Conservation (phyloP, 352 stramenopile genomes). For the Pythium rhizo-oryzae region DNA sequence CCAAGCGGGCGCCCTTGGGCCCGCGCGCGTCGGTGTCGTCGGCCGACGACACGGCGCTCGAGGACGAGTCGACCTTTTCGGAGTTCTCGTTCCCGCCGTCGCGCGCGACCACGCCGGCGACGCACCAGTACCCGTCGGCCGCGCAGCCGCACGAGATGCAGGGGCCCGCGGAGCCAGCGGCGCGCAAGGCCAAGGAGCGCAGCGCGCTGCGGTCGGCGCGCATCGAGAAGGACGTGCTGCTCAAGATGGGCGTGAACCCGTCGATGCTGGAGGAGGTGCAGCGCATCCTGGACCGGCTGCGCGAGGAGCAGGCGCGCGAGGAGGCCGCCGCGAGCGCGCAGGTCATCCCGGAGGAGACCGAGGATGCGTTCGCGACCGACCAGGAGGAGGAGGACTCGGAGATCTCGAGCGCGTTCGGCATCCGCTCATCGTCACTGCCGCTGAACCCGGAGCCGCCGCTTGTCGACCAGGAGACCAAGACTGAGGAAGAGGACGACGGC, state of each 20-base stretch:
- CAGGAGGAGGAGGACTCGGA: constrained; percentile 20
- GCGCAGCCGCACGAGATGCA: no score
- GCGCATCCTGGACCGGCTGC: constrained; percentile 56
- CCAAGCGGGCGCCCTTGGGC: constrained; percentile 33
- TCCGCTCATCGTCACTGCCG: constrained; percentile 29
- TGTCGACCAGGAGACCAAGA: constrained; percentile 36
- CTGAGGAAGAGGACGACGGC: constrained; percentile 25
- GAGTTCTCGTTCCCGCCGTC: constrained; percentile 32
- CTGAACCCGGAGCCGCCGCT: constrained; percentile 17
- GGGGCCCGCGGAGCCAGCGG: not conserved
- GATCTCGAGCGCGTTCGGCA: constrained; percentile 59
- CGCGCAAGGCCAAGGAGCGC: constrained; percentile 28
- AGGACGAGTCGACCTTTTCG: constrained; percentile 56
- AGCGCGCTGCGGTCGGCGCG: constrained; percentile 51
- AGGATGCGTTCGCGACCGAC: constrained; percentile 36
- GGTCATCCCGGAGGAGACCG: constrained; percentile 31
- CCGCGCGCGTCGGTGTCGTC: constrained; percentile 41
- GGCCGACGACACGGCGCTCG: constrained; percentile 54
- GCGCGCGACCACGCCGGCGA: not conserved
- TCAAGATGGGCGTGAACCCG: constrained; percentile 71
- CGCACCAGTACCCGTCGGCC: not conserved
- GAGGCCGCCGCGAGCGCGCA: not conserved
- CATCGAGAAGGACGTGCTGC: constrained; percentile 76
- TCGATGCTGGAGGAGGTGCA: constrained; percentile 79
- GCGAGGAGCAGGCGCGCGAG: constrained; percentile 47